phyloP scores from a whole-genome alignment of 495 filamentous ascomycete genomes.

The Chaetomium cochliodes region DNA sequence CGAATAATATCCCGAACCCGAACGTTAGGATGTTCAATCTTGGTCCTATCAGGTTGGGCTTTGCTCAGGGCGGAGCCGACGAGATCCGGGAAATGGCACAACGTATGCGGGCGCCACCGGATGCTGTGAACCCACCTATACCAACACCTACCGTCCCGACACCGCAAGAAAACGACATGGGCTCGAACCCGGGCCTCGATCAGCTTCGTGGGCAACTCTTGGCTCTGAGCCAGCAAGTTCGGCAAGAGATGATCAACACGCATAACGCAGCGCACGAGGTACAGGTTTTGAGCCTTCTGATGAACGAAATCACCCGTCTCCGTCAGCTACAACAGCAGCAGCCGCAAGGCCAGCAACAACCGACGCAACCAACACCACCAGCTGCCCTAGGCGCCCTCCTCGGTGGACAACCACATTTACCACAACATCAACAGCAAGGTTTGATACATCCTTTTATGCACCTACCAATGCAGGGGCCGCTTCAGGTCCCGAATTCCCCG shows the following conservation, averaged over 20 bases:
- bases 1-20: conserved; percentile 30
- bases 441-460: conserved; percentile 14
- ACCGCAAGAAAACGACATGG: conserved; percentile 19
- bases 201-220: conserved; percentile 57
- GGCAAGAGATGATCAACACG: conserved; percentile 46
- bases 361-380: conserved; percentile 4
- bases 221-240: conserved; percentile 64
- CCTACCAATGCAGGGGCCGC: conserved; percentile 11
- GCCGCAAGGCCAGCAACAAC: conserved; percentile 17
- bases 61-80: conserved; percentile 51
- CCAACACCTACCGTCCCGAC: conserved; percentile 31
- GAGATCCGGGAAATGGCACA: conserved; percentile 50
- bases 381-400: neutral
- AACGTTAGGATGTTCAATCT: conserved; percentile 57
- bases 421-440: conserved; percentile 22
- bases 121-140: conserved; percentile 20
- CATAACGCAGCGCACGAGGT: conserved; percentile 58
- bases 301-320: conserved; percentile 40
- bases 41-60: conserved; percentile 59
- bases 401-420: neutral
- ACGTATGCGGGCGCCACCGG: conserved; percentile 37
- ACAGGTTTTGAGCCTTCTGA: conserved; percentile 53
- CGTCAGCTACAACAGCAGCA: conserved; percentile 38
- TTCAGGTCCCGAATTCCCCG: conserved; percentile 14
- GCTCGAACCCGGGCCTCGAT: conserved; percentile 26